Evolutionary conservation across 1,139 yeast genomes (phyloP), one percentile per base, ranked within the genome.

Genomic region (Blastobotrys serpentis): DNA sequence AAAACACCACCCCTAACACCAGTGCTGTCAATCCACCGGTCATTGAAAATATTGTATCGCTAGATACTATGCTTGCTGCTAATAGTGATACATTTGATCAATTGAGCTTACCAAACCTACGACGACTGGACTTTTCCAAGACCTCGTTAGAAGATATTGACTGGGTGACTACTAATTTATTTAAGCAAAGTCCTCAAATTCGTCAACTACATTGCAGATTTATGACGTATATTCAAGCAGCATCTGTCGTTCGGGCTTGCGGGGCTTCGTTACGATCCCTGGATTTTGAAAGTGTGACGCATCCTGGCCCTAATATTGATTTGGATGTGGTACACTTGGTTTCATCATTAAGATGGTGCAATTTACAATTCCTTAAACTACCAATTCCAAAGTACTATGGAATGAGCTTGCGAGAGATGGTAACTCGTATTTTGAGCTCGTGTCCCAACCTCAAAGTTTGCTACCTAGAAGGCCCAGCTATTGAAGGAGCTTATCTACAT

Each of bases 211-310:
- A 36, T 17, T 36, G 40, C 25, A 36, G 22, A 25, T 36, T 36
- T 11, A 36, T 36, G 40, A 36, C 40, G 7, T 36, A 36, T 36
- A 7, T 19, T 13, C 40, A 36, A 36, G 22, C 40, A 4, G 40
- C 40, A n/a, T 36, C 40, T 11, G 22, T 36, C 5, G 40, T 36
- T 6, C 5, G 14, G n/a, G 40, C 40, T 5, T 36, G 40, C 19
- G 40, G 40, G 7, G 3, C 23, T 3, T 17, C 40, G 7, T 14
- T 36, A 7, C 19, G 23, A 11, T 36, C 40, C 3, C 16, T 36
- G 16, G 22, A 36, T 14, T 19, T 36, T n/a, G 40, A 36, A 18
- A 36, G 40, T 18, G 40, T 36, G 25, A 36, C 40, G 25, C 40
- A 36, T 13, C 40, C 40, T 11, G 40, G 40, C 13, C 40, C 40